These are phyloP conservation scores for Chloris gayana DNA, from an alignment of 176 grass and related monocot genomes.

Conservation along the genomic window DNA sequence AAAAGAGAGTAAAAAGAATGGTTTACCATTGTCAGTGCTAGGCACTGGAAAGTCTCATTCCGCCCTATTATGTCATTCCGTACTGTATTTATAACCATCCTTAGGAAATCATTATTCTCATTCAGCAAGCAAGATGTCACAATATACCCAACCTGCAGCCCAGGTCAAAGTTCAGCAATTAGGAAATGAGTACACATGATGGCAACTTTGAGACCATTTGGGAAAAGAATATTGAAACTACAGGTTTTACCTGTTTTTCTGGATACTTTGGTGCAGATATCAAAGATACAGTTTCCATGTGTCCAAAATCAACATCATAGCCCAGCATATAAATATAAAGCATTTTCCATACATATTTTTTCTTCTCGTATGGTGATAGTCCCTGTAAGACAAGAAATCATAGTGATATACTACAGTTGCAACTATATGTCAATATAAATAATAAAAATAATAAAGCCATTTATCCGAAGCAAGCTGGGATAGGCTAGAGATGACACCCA, in stretches of 20 bases:
- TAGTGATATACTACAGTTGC: slow-evolving; percentile 15
- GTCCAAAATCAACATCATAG: slow-evolving; percentile 98
- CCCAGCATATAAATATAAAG: slow-evolving; percentile 99
- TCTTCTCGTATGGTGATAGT: slow-evolving; percentile 93
- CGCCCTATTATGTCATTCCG: slow-evolving; percentile 98
- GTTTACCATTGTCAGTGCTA: slow-evolving; percentile 98
- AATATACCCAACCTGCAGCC: slow-evolving; percentile 93
- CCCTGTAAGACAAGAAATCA: slow-evolving; percentile 62
- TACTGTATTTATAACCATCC: slow-evolving; percentile 99
- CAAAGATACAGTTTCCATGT: slow-evolving; percentile 94
- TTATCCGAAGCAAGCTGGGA: too few species aligned
- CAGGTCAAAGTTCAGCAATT: slow-evolving; percentile 29
- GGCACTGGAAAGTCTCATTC: slow-evolving; percentile 96
- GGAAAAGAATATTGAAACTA: slow-evolving; percentile 17
- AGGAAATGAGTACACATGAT: neutral
- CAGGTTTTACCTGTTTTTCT: slow-evolving; percentile 87
- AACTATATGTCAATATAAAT: neutral
- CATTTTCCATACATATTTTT: slow-evolving; percentile 99
- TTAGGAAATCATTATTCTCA: slow-evolving; percentile 94
- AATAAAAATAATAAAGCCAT: too few species aligned
- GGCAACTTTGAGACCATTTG: neutral
- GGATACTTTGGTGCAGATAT: slow-evolving; percentile 99
- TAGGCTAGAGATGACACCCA: too few species aligned
- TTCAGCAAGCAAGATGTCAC: slow-evolving; percentile 96
- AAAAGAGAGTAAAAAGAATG: slow-evolving; percentile 25